Conservation (phyloP, 2,329 filamentous ascomycete genomes). For the Pseudocercospora musae region DNA sequence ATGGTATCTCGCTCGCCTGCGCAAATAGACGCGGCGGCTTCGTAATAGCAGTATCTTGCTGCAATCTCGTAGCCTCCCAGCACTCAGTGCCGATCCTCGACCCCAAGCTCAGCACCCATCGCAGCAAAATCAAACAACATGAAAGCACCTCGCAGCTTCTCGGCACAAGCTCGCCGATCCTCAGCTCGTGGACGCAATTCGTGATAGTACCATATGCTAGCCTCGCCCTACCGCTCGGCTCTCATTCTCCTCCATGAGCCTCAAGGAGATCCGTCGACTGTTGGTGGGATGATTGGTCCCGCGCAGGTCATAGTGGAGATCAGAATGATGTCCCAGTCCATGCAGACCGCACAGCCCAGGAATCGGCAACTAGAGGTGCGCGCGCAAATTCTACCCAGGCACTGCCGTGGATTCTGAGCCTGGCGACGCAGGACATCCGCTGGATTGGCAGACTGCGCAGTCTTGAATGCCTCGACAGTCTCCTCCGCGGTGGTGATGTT, state of each 20-base stretch:
- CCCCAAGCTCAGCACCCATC: not conserved
- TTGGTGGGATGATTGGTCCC: not conserved
- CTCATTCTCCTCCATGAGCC: too few species aligned
- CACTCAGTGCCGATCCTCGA: not conserved
- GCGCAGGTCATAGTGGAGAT: not conserved
- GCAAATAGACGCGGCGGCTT: not conserved
- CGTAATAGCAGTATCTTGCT: not conserved
- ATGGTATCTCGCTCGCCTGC: not conserved
- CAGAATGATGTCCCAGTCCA: not conserved
- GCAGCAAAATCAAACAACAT: not conserved
- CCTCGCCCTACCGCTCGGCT: too few species aligned
- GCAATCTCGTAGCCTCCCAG: not conserved
- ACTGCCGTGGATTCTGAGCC: not conserved
- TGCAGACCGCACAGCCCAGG: not conserved
- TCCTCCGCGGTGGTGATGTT: not conserved
- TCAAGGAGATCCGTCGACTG: too few species aligned
- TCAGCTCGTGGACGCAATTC: not conserved
- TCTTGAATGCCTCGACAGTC: not conserved
- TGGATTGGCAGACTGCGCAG: not conserved
- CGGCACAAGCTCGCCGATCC: not conserved
- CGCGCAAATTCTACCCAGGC: not conserved
- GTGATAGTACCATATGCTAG: too few species aligned
- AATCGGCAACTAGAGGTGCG: not conserved
- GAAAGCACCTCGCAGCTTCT: not conserved
- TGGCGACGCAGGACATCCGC: not conserved